Conservation (phyloP, 78 protist species). For the Dictyostelium purpureum region DNA sequence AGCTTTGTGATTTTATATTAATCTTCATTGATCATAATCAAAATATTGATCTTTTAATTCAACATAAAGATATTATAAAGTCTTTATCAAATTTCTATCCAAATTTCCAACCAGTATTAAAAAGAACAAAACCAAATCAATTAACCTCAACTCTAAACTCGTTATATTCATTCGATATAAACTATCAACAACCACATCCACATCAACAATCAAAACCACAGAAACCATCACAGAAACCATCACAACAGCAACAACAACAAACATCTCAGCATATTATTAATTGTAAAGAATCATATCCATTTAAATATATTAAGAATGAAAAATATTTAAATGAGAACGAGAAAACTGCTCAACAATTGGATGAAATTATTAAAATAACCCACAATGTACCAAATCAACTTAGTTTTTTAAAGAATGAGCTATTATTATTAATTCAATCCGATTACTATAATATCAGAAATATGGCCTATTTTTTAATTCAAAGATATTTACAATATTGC, state of each 20-base stretch:
- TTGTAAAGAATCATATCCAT: too few relatives aligned
- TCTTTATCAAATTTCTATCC: conserved; percentile 28
- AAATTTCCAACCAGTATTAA: conserved; percentile 1
- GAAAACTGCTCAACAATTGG: background rate
- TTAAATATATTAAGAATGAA: too few relatives aligned
- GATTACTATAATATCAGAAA: conserved; percentile 15
- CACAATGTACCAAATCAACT: background rate
- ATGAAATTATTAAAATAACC: conserved; percentile 13
- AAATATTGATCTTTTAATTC: background rate
- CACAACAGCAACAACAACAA: background rate
- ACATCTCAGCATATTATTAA: too few relatives aligned
- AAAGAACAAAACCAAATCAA: conserved; percentile 17
- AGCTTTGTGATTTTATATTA: conserved; percentile 14
- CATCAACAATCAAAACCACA: background rate
- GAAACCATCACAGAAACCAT: background rate
- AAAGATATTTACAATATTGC: conserved; percentile 29
- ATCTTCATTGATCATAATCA: conserved; percentile 9
- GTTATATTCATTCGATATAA: background rate
- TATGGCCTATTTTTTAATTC: conserved; percentile 14
- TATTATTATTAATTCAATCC: background rate
- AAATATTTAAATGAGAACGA: conserved; percentile 7
- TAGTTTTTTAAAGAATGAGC: background rate
- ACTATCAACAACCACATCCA: background rate
- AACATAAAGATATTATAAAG: background rate
- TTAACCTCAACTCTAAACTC: background rate